Percentiles rank a stretch among this genome's conserved stretches.
Evolutionary conservation across 1,139 yeast genomes (phyloP).

Genomic region (Blastobotrys apis): DNA sequence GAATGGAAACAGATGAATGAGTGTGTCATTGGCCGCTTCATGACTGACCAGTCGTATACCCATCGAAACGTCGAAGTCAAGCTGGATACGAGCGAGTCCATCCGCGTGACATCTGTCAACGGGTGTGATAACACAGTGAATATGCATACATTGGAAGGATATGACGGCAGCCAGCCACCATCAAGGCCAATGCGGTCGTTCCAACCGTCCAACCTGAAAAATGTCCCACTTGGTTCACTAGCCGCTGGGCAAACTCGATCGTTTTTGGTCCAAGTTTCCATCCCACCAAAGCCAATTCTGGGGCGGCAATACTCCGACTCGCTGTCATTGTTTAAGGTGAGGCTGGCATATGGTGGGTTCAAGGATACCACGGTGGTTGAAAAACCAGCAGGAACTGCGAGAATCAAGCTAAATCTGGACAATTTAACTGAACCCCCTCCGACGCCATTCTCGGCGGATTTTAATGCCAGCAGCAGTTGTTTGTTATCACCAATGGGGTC

Average conservation of each 20-base stretch:
- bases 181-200: conserved; percentile 9
- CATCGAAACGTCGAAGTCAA: conserved; percentile 19
- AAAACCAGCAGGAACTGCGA: conserved; percentile 7
- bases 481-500: background rate
- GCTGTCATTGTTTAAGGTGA: conserved; percentile 14
- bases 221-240: conserved; percentile 21
- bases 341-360: conserved; percentile 15
- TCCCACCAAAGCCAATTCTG: conserved; percentile 14
- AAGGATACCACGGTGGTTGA: conserved; percentile 4
- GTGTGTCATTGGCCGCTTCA: conserved; percentile 16
- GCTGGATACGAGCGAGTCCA: conserved; percentile 17
- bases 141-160: conserved; percentile 12
- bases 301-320: conserved; percentile 2
- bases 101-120: conserved; percentile 16
- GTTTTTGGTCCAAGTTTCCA: conserved; percentile 23
- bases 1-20: conserved; percentile 17
- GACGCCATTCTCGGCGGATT: conserved; percentile 7
- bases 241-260: conserved; percentile 22
- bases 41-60: conserved; percentile 15
- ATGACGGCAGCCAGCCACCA: conserved; percentile 9
- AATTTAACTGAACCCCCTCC: conserved; percentile 1
- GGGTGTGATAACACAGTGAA: conserved; percentile 16
- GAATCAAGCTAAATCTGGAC: background rate
- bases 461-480: too few relatives aligned
- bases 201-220: conserved; percentile 12